These are phyloP conservation scores for Hymenoscyphus linearis DNA, from an alignment of 2,329 filamentous ascomycete species.

Conservation along the genomic window DNA sequence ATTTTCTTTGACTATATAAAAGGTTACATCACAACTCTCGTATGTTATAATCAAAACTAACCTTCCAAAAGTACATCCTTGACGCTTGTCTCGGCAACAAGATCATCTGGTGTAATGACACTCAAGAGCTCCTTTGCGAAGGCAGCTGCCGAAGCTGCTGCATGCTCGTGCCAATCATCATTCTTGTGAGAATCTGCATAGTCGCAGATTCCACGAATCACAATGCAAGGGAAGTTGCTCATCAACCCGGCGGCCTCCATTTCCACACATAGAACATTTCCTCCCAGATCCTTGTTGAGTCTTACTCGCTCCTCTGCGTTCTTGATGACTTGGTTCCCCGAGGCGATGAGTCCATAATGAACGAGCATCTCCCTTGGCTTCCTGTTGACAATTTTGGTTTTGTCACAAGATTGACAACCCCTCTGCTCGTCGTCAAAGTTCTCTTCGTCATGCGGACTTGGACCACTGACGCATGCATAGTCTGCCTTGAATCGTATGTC, in stretches of 20 bases:
- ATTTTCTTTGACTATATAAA: no score
- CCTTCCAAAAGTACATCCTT: no score
- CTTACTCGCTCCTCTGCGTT: constrained; percentile 3
- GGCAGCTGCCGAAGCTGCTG: constrained; percentile 10
- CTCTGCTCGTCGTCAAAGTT: constrained; percentile 7
- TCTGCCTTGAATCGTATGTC: no score
- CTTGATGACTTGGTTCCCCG: constrained; percentile 11
- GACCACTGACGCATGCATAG: no score
- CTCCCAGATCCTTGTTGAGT: background rate
- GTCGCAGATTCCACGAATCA: constrained; percentile 16
- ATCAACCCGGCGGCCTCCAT: constrained; percentile 11
- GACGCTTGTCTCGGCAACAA: no score
- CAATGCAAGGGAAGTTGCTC: constrained; percentile 15
- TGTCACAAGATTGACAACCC: constrained; percentile 9
- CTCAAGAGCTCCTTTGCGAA: constrained; percentile 10
- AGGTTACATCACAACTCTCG: no score
- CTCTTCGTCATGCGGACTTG: constrained; percentile 8
- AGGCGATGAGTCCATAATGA: constrained; percentile 8
- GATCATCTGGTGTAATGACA: no score
- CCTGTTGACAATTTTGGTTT: background rate
- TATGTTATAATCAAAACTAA: no score
- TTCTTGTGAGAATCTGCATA: constrained; percentile 20
- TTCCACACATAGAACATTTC: constrained; percentile 4
- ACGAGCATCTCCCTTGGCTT: constrained; percentile 34
- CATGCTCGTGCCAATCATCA: constrained; percentile 15